phyloP scores from a whole-genome alignment of 176 grass and related monocot genomes.

The barley (Hordeum vulgare) region MorexV3_pseudomolecules_assembly NC_058521.1:72483744-72484243 shows the following conservation, averaged over 20 bases:
- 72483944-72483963: constrained; percentile 76
- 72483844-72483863: constrained; percentile 66
- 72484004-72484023: constrained; percentile 78
- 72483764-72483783: constrained; percentile 96
- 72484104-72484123: constrained; percentile 61
- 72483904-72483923: constrained; percentile 59
- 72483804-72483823: constrained; percentile 74
- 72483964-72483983: constrained; percentile 57
- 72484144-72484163: constrained; percentile 66
- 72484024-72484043: constrained; percentile 43
- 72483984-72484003: constrained; percentile 59
- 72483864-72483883: constrained; percentile 65
- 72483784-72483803: constrained; percentile 89
- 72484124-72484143: constrained; percentile 74
- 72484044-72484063: constrained; percentile 20
- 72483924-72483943: constrained; percentile 56
- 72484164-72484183: constrained; percentile 82
- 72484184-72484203: constrained; percentile 10
- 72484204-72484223: constrained; percentile 6
- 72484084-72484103: background rate
- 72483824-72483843: constrained; percentile 80
- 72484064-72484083: background rate
- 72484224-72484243: background rate
- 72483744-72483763: constrained; percentile 93
- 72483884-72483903: constrained; percentile 56